Evolutionary conservation across 2,329 filamentous ascomycete genomes (phyloP).

Genomic region (Aureobasidium melanogenum): DNA sequence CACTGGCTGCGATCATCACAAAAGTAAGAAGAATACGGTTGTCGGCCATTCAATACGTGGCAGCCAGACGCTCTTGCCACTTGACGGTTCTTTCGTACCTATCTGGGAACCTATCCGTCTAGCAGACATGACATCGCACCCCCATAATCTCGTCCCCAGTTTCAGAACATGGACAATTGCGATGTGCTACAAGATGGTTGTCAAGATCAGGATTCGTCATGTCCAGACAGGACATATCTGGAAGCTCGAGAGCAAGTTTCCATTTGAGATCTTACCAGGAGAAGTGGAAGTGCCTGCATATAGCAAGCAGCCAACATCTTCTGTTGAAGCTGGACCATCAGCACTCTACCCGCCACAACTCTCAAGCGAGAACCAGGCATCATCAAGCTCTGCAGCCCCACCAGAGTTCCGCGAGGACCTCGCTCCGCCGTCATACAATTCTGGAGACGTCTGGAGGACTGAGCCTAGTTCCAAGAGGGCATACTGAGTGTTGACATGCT

Average conservation of each 20-base stretch:
- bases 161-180: conserved; percentile 1
- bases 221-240: background rate
- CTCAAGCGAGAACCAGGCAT: background rate
- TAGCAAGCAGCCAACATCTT: background rate
- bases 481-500: background rate
- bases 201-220: background rate
- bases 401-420: background rate
- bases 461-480: background rate
- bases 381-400: background rate
- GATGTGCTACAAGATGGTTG: background rate
- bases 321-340: background rate
- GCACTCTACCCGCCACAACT: background rate
- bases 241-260: background rate
- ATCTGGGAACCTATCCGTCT: background rate
- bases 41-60: background rate
- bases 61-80: background rate
- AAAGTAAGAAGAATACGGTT: background rate
- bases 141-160: background rate
- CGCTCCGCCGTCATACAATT: conserved; percentile 2
- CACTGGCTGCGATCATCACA: background rate
- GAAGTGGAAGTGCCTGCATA: background rate
- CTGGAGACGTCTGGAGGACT: background rate
- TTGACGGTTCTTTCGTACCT: background rate
- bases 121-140: background rate
- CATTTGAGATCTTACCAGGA: background rate